Base-by-base conservation (phyloP, 495 filamentous ascomycete genomes). In the Penicillium bialowiezense region DNA sequence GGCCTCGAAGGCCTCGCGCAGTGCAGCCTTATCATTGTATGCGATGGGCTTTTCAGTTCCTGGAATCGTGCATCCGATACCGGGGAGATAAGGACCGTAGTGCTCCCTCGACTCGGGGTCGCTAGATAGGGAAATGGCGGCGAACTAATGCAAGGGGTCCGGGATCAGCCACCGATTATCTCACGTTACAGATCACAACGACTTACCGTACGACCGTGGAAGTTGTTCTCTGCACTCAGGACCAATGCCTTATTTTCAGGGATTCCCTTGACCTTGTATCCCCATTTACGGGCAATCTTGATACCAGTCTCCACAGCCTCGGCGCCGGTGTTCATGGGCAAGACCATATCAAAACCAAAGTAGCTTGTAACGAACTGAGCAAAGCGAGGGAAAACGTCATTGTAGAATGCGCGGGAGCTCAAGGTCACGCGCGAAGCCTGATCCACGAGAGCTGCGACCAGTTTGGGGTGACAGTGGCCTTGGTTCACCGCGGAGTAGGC, bases 401-500 rank as follows among this genome's bases (percentile, higher is more conserved):
- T 99, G 76, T 97, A 87, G 74, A 99, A 99, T 23, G 93, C 93
- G 43, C 93, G 84, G 41, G 90, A 96, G 68, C 91, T 96, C 51
- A 99, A 79, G 2, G 93, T 96, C 67, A 99, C 71, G 14, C 91
- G 84, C 50, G 84, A 83, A 35, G 93, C 95, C 70, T 99, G 93
- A 50, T 96, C 88, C 33, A 85, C 85, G 42, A 99, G 75, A 20
- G 91, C 91, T 51, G 88, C 87, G 51, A 99, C 80, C 41, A 99
- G 81, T 71, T 93, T 91, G 7, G 92, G 95, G 73, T 99, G 95
- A 64, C 92, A 99, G 72, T 99, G 93, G 50, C 93, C 93, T 68
- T 99, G 93, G 73, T 99, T 99, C 63, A 99, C 90, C 41, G 93
- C 93, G 41, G 87, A 91, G 79, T 99, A 99, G 46, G 93, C 95